A percentile compares a stretch with the other conserved stretches of the same genome.
phyloP scores from a whole-genome alignment of 345 rosid genomes.

The Geranium rotundifolium region DNA sequence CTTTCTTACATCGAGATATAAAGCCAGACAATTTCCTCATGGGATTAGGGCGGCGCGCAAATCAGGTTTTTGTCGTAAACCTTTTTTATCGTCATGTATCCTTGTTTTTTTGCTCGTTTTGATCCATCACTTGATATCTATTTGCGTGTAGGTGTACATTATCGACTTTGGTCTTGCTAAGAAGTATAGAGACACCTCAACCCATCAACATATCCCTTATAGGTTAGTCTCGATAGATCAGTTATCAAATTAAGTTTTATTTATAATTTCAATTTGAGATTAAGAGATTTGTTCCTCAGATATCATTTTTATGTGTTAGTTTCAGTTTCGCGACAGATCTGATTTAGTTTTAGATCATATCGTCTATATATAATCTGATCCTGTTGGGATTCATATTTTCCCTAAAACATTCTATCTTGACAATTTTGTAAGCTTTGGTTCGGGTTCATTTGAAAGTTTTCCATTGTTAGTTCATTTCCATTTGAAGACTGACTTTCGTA shows the following conservation, averaged over 20 bases:
- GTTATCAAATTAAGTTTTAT: too few species aligned
- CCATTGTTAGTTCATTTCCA: neutral
- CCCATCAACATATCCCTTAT: slow-evolving; percentile 82
- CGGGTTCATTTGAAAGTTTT: too few species aligned
- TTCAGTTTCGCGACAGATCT: too few species aligned
- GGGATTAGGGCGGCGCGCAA: slow-evolving; percentile 89
- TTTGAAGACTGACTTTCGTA: slow-evolving; percentile 2
- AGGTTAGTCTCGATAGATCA: slow-evolving; percentile 32
- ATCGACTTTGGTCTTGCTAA: slow-evolving; percentile 92
- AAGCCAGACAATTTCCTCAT: slow-evolving; percentile 90
- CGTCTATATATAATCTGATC: too few species aligned
- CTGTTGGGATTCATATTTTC: too few species aligned
- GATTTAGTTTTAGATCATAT: too few species aligned
- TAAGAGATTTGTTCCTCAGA: too few species aligned
- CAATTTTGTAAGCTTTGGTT: too few species aligned
- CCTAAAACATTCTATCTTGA: too few species aligned
- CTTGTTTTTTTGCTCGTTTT: slow-evolving; percentile 4
- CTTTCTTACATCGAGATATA: slow-evolving; percentile 81
- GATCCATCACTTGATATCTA: slow-evolving; percentile 6
- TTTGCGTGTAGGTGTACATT: slow-evolving; percentile 45
- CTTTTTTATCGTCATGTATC: neutral
- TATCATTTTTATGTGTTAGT: too few species aligned
- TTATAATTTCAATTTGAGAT: too few species aligned
- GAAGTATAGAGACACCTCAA: slow-evolving; percentile 70
- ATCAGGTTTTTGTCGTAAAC: slow-evolving; percentile 41